A percentile compares a stretch with the other conserved stretches of the same genome.
Conservation (phyloP, 345 rosid species). For the Camelina laxa region DNA sequence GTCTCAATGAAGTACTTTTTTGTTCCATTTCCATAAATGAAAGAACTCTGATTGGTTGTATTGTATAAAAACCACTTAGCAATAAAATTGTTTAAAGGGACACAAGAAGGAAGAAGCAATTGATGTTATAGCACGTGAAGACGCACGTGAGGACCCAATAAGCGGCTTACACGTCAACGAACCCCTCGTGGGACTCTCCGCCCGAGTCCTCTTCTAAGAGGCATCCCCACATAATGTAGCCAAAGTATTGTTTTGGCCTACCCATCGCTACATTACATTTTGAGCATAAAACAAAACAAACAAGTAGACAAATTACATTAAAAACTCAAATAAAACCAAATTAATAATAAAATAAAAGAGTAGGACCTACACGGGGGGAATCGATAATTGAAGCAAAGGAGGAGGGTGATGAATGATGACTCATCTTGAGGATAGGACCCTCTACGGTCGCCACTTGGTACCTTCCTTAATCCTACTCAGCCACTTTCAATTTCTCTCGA, state of each 20-base stretch:
- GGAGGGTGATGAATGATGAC: conserved; percentile 16
- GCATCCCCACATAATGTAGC: neutral
- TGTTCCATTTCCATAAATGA: no score
- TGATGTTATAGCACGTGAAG: conserved; percentile 24
- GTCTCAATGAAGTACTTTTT: no score
- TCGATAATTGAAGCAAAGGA: conserved; percentile 15
- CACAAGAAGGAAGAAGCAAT: conserved; percentile 32
- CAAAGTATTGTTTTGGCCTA: conserved; percentile 1
- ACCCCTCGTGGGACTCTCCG: conserved; percentile 25
- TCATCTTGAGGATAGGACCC: conserved; percentile 39
- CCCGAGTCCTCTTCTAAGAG: conserved; percentile 10
- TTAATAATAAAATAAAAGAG: neutral
- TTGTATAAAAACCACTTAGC: no score
- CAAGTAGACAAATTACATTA: conserved; percentile 10
- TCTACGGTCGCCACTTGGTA: conserved; percentile 33
- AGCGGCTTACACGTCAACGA: conserved; percentile 12
- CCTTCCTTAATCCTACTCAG: conserved; percentile 1
- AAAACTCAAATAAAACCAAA: neutral
- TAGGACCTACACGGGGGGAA: neutral
- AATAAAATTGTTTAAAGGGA: neutral
- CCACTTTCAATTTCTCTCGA: conserved; percentile 9
- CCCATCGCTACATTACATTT: neutral
- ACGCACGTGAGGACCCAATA: conserved; percentile 25
- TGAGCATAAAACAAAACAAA: conserved; percentile 21
- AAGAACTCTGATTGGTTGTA: neutral